Evolutionary conservation across 169 alveolate species (phyloP).

Genomic region (Sarcocystis neurona): DNA sequence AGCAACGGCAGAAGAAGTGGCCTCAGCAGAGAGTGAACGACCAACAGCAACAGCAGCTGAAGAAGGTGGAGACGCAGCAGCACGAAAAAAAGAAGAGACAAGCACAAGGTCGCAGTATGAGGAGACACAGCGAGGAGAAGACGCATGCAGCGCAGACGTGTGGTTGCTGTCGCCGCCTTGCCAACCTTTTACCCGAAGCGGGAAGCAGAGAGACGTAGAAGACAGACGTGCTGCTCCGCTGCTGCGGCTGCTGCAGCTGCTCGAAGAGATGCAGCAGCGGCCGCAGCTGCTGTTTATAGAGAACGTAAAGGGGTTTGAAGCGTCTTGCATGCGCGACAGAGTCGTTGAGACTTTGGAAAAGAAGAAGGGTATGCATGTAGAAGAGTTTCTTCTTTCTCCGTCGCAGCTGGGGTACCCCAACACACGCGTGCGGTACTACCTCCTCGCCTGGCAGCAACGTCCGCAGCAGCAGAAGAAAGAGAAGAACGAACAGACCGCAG

Average conservation of each 20-base stretch:
- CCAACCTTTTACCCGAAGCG: slow-evolving; percentile 80
- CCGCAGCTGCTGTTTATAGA: slow-evolving; percentile 78
- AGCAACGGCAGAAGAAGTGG: no score
- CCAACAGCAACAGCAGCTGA: no score
- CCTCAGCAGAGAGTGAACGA: no score
- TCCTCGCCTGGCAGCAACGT: slow-evolving; percentile 66
- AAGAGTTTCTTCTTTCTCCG: slow-evolving; percentile 79
- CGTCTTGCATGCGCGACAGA: slow-evolving; percentile 70
- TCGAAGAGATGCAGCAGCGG: slow-evolving; percentile 49
- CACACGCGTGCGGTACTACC: slow-evolving; percentile 81
- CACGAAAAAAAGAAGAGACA: no score
- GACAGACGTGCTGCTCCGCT: slow-evolving; percentile 68
- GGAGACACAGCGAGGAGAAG: no score
- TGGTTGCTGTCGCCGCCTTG: slow-evolving; percentile 87
- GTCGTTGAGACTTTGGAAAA: slow-evolving; percentile 60
- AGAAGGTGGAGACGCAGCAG: no score
- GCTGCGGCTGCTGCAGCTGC: slow-evolving; percentile 69
- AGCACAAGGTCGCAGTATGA: no score
- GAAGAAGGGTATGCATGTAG: slow-evolving; percentile 61
- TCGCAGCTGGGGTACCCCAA: slow-evolving; percentile 79
- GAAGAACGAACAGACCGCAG: background rate
- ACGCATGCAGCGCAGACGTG: slow-evolving; percentile 66
- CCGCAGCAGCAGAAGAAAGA: slow-evolving; percentile 10
- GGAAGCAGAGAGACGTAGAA: slow-evolving; percentile 65
- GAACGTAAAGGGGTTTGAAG: slow-evolving; percentile 80